Conservation (phyloP, 352 stramenopile genomes). For the Globisporangium cederbergense region DNA sequence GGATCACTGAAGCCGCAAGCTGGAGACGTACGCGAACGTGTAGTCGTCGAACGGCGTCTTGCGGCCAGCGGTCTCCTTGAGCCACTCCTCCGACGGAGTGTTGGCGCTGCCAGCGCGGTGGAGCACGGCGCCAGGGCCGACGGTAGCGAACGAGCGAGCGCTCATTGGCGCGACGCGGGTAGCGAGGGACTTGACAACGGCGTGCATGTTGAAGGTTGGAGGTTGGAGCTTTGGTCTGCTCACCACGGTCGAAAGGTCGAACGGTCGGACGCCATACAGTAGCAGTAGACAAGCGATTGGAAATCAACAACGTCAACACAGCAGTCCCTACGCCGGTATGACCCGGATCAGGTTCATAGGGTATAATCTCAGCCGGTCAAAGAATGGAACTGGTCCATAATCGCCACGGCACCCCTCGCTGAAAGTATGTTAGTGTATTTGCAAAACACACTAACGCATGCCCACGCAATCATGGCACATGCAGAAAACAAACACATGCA, state of each 20-base stretch:
- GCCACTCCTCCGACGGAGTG: slow-evolving; percentile 47
- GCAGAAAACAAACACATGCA: not conserved
- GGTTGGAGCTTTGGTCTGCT: slow-evolving; percentile 1
- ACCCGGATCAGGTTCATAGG: slow-evolving; percentile 68
- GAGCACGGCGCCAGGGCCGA: slow-evolving; percentile 43
- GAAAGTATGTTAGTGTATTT: slow-evolving; percentile 35
- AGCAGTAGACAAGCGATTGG: slow-evolving; percentile 9
- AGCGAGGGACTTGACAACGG: slow-evolving; percentile 35
- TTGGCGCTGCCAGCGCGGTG: slow-evolving; percentile 36
- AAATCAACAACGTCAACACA: slow-evolving; percentile 37
- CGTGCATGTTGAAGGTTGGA: slow-evolving; percentile 27
- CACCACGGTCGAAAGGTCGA: not conserved
- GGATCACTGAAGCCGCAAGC: not conserved
- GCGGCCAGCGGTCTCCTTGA: slow-evolving; percentile 35
- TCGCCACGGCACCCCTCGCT: slow-evolving; percentile 54
- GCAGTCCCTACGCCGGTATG: slow-evolving; percentile 62
- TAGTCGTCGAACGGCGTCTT: slow-evolving; percentile 57
- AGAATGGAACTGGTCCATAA: slow-evolving; percentile 46
- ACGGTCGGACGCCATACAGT: not conserved
- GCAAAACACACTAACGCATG: slow-evolving; percentile 1
- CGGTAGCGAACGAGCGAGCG: slow-evolving; percentile 39
- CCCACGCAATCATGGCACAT: not conserved
- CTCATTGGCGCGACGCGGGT: slow-evolving; percentile 16
- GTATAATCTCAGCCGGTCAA: slow-evolving; percentile 62
- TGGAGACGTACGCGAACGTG: slow-evolving; percentile 45